Percentiles rank a stretch among this genome's conserved stretches.
Conservation (phyloP, 257 asterid species). For the Linaria vulgaris region DNA sequence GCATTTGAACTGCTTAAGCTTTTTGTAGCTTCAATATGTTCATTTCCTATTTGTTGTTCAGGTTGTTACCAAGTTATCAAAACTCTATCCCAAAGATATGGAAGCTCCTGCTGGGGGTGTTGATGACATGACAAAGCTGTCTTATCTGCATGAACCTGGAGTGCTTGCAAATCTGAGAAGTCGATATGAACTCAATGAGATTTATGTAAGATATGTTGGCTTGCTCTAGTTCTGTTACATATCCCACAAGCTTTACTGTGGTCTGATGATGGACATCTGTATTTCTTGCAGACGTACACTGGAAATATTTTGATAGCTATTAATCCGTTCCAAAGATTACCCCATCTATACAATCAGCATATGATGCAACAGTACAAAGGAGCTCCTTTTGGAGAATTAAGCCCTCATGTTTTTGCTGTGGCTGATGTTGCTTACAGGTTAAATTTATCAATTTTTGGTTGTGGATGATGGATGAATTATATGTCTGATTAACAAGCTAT, state of each 20-base stretch:
- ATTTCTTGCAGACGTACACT: conserved; percentile 83
- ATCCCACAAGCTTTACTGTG: conserved; percentile 23
- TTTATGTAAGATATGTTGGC: conserved; percentile 54
- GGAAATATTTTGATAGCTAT: conserved; percentile 96
- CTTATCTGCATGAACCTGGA: conserved; percentile 98
- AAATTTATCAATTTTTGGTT: conserved; percentile 25
- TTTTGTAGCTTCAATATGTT: conserved; percentile 15
- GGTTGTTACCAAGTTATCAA: conserved; percentile 71
- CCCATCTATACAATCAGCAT: conserved; percentile 80
- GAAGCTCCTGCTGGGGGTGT: conserved; percentile 98
- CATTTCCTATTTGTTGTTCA: conserved; percentile 30
- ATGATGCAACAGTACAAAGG: conserved; percentile 99
- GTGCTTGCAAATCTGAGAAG: conserved; percentile 78
- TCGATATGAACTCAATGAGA: conserved; percentile 96
- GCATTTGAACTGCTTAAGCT: not conserved
- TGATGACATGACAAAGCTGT: conserved; percentile 97
- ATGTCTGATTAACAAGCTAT: conserved; percentile 24
- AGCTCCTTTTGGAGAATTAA: conserved; percentile 90
- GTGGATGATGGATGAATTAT: conserved; percentile 9
- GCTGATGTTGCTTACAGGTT: conserved; percentile 99
- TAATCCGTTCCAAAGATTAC: conserved; percentile 93
- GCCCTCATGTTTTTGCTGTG: conserved; percentile 98
- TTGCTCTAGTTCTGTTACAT: conserved; percentile 19
- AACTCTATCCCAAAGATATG: conserved; percentile 80
- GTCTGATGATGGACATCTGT: conserved; percentile 32